These are phyloP conservation scores for Tuber indicum DNA, from an alignment of 495 filamentous ascomycete species.

Conservation along the genomic window DNA sequence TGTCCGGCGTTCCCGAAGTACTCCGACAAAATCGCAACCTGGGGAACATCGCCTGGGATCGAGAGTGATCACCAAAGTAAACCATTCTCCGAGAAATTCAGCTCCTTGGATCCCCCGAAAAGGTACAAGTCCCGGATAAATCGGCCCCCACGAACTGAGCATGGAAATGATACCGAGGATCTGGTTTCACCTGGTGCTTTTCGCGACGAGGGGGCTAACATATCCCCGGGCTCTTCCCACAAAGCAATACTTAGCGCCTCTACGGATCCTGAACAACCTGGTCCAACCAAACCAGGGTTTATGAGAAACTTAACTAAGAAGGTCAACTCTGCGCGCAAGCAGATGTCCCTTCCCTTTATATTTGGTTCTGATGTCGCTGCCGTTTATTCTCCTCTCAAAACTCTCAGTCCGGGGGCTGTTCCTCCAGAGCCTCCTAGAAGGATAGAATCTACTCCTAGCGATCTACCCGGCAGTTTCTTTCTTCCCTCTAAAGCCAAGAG, in stretches of 20 bases:
- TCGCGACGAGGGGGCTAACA: not conserved
- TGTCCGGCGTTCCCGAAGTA: not conserved
- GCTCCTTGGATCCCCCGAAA: slow-evolving; percentile 20
- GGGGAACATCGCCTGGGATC: not conserved
- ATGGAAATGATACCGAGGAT: slow-evolving; percentile 4
- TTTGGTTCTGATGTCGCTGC: slow-evolving; percentile 5
- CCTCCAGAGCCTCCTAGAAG: slow-evolving; percentile 11
- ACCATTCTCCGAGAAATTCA: not conserved
- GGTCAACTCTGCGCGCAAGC: slow-evolving; percentile 26
- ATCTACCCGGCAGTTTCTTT: slow-evolving; percentile 7
- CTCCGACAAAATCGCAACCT: not conserved
- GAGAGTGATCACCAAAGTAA: not conserved
- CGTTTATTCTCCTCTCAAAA: not conserved
- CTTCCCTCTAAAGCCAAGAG: slow-evolving; percentile 18
- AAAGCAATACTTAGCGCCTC: not conserved
- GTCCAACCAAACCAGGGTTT: slow-evolving; percentile 18
- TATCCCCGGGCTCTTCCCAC: slow-evolving; percentile 6
- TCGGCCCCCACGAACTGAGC: slow-evolving; percentile 29
- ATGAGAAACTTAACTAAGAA: slow-evolving; percentile 20
- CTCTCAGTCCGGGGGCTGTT: not conserved
- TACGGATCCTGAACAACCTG: slow-evolving; percentile 1
- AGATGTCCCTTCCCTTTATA: slow-evolving; percentile 30
- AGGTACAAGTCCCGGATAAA: slow-evolving; percentile 24
- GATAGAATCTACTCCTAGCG: slow-evolving; percentile 7
- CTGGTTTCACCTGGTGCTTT: slow-evolving; percentile 1